Base-by-base conservation (phyloP, 2,329 filamentous ascomycete genomes). In the Graphium sp. region DNA sequence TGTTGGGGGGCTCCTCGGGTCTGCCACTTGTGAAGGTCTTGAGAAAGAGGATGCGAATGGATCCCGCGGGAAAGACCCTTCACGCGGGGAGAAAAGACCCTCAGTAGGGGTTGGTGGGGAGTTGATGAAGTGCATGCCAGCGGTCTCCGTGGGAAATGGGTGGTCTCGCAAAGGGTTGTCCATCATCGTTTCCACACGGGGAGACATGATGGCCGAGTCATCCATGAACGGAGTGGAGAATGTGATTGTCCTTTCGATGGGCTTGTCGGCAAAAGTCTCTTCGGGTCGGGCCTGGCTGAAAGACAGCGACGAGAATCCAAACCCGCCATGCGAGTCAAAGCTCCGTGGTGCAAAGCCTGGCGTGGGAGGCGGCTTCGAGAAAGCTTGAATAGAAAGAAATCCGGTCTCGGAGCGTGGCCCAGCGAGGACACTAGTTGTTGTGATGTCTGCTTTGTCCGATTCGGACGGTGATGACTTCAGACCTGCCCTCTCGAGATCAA, bases 1-100 rank as follows among this genome's bases (percentile, higher is more conserved):
- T 9, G 75, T 79, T 1, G 77, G 74, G 11, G 79, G 79, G 45
- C 78, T 84, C 39, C 80, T 58, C 10, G 80, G 80, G 44, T 85
- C 77, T 10, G 58, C 59, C 8, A 58, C 50, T 35, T 65, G 60
- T 3, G 53, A 40, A 8, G 64, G 65, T 21, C 60, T 56, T 24
- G 55, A 58, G 37, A 69, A 68, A 11, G 18, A 21, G 3, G 61
- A 53, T 26, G 49, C 55, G 32, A 66, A 61, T 0, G 61, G 56
- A 36, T 71, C 60, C 16, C 62, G 53, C 5, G 66, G 61, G 32
- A 74, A 69, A 41, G 58, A 53, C 6, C 56, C 54, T 31, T 56
- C 52, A 26, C 56, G 52, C 12, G 61, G 66, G 30, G 60, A 74
- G 44, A 63, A 74, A 28, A 64, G 49, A 18, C 56, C 58, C 18